Conservation (phyloP, 148 eudicot species). For the Camellia granthamiana region DNA sequence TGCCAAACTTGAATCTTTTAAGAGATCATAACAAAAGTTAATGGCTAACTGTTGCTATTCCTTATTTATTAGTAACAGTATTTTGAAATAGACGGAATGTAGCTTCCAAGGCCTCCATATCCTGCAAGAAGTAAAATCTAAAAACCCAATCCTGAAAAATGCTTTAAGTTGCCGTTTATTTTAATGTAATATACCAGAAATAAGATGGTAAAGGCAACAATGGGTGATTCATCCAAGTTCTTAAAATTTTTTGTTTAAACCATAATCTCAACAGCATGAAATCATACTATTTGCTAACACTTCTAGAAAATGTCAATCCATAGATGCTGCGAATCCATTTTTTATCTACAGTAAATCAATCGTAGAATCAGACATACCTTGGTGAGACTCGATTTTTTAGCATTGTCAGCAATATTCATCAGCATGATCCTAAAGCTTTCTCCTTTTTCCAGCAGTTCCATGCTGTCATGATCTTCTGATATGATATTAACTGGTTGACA, state of each 20-base stretch:
- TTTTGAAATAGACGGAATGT: neutral
- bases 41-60: neutral
- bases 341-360: neutral
- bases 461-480: conserved; percentile 14
- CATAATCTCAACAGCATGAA: neutral
- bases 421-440: conserved; percentile 50
- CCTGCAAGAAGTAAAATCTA: neutral
- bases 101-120: neutral
- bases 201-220: neutral
- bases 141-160: neutral
- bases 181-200: neutral
- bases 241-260: neutral
- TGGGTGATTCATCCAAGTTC: neutral
- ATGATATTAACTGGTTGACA: conserved; percentile 14
- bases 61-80: neutral
- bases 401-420: conserved; percentile 84
- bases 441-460: conserved; percentile 21
- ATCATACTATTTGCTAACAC: neutral
- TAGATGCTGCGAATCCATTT: neutral
- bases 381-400: conserved; percentile 57
- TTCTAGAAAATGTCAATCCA: neutral
- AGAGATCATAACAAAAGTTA: neutral
- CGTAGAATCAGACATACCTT: conserved; percentile 44
- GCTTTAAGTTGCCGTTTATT: neutral
- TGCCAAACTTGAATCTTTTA: neutral